Base-by-base conservation (phyloP, 2,329 filamentous ascomycete genomes). In the Exophiala calicioides region DNA sequence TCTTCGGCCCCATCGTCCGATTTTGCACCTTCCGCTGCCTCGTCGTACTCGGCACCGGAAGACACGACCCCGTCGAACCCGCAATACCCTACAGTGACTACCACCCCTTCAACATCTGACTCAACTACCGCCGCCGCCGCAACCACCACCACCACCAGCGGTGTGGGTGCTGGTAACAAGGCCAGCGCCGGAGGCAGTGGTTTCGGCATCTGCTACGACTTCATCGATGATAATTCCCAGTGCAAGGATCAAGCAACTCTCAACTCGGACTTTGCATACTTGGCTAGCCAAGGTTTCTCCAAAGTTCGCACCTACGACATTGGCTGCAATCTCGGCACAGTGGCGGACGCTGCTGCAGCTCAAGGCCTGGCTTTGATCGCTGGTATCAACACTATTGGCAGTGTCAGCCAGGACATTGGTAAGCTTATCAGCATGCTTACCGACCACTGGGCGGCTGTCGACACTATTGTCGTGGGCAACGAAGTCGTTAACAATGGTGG, bases 381-480 rank as follows among this genome's bases (percentile, higher is more conserved):
- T 9, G 90, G 88, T 43, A 75, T 93, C 50, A 91, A 79, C 67
- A 73, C 87, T 55, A 75, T 88, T 47, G 66, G 69, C 31, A 64
- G 75, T 5, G 72, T 86, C 12, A 65, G 72, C 10, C 53, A 68
- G 1, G 81, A 87, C 48, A 73, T 87, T n/a, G 57, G 75, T 7
- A 73, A 69, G 21, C 81, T 94, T 51, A 77, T 82, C 44, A 64
- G 72, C 3, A 81, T 77, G 10, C 73, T 86, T 31, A 68, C 71
- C 4, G 73, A 76, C 21, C 79, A 87, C 65, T 95, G 87, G 87
- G 73, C 71, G 37, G 64, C 72, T 10, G 77, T 94, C 52, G 76
- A 86, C 62, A 85, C 86, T 2, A 76, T 95, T 60, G 80, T 80
- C 45, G 77, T 95, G 31, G 89, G 88, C 52, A 95, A 95, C 63